Percentiles rank a stretch among this genome's conserved stretches.
phyloP scores from a whole-genome alignment of 805 yeast genomes.

The Starmerella roubikii region DNA sequence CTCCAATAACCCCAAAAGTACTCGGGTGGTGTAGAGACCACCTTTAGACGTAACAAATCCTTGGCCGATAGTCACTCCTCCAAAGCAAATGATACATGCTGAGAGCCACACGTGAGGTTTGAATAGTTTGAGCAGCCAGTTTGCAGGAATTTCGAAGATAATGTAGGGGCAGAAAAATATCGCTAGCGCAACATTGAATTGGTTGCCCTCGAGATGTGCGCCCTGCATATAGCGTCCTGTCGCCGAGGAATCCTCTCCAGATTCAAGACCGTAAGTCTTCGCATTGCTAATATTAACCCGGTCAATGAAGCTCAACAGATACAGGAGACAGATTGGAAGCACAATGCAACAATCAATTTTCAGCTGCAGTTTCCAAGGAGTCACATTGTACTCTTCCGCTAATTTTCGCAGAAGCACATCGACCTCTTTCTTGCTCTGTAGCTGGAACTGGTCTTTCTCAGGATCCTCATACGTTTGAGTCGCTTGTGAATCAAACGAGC shows the following conservation, averaged over 20 bases:
- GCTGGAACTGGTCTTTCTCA: too few species aligned
- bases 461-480: too few species aligned
- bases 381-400: constrained; percentile 30
- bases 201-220: constrained; percentile 40
- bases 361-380: constrained; percentile 43
- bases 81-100: constrained; percentile 46
- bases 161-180: constrained; percentile 63
- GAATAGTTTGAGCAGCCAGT: constrained; percentile 43
- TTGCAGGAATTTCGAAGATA: constrained; percentile 49
- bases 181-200: constrained; percentile 52
- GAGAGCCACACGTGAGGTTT: constrained; percentile 55
- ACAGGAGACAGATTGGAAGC: constrained; percentile 62
- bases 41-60: constrained; percentile 50
- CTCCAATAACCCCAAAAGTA: constrained; percentile 54
- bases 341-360: constrained; percentile 57
- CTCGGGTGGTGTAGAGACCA: constrained; percentile 47
- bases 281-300: constrained; percentile 77
- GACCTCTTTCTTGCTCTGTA: too few species aligned
- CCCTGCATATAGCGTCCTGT: too few species aligned
- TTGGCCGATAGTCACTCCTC: constrained; percentile 49
- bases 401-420: too few species aligned
- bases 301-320: constrained; percentile 65
- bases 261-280: constrained; percentile 56
- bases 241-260: constrained; percentile 35
- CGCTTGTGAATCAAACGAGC: too few species aligned